A percentile compares a stretch with the other conserved stretches of the same genome.
Evolutionary conservation across 805 yeast species (phyloP).

Genomic region (Nakazawaea populi): DNA sequence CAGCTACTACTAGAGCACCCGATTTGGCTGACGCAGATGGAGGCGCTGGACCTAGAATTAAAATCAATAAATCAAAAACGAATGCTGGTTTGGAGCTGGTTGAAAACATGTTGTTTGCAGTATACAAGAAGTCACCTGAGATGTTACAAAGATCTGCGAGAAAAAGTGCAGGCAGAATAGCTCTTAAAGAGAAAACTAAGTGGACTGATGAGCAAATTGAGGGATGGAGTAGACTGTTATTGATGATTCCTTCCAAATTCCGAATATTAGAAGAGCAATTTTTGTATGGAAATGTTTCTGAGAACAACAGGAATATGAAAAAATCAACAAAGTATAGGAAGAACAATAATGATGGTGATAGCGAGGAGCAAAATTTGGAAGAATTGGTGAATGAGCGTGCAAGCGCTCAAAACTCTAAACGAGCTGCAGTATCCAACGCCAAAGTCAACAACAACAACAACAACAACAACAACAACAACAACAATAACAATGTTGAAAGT

Average conservation of each 20-base stretch:
- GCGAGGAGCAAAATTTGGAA: slow-evolving; percentile 9
- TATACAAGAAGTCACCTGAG: slow-evolving; percentile 44
- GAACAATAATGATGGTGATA: slow-evolving; percentile 8
- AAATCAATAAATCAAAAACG: slow-evolving; percentile 11
- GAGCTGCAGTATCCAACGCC: not conserved
- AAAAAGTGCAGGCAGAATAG: slow-evolving; percentile 42
- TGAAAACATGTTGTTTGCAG: slow-evolving; percentile 53
- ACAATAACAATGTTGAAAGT: not conserved
- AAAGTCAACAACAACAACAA: slow-evolving; percentile 1
- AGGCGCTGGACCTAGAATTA: slow-evolving; percentile 1
- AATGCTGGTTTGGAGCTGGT: slow-evolving; percentile 31
- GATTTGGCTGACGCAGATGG: slow-evolving; percentile 13
- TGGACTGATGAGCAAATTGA: slow-evolving; percentile 93
- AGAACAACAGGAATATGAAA: slow-evolving; percentile 15
- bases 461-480: too few species aligned
- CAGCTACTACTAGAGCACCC: slow-evolving; percentile 2
- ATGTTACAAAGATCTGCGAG: slow-evolving; percentile 45
- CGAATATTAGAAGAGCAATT: slow-evolving; percentile 57
- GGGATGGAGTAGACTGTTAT: slow-evolving; percentile 83
- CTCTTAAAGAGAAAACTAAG: slow-evolving; percentile 42
- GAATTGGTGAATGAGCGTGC: slow-evolving; percentile 5
- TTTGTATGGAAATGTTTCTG: slow-evolving; percentile 29
- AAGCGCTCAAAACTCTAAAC: not conserved
- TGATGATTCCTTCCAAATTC: slow-evolving; percentile 57
- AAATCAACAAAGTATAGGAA: slow-evolving; percentile 16